Conservation (phyloP, 805 yeast species). For the Spathaspora arborariae region DNA sequence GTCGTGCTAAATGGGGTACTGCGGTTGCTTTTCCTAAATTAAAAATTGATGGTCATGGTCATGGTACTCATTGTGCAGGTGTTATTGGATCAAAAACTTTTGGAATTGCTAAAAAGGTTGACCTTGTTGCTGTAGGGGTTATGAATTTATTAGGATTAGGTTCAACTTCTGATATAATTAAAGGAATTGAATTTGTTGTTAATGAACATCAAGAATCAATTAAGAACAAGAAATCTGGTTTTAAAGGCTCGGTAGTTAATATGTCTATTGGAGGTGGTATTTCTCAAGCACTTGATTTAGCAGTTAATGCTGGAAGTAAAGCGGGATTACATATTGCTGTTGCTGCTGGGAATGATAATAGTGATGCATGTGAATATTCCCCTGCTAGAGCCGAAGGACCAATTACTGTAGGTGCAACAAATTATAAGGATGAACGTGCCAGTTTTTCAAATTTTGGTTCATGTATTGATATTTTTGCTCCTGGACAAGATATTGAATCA, state of each 20-base stretch:
- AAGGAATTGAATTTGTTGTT: slow-evolving; percentile 39
- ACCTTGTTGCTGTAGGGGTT: slow-evolving; percentile 39
- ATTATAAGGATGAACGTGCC: slow-evolving; percentile 43
- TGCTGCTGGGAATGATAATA: slow-evolving; percentile 62
- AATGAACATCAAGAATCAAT: slow-evolving; percentile 29
- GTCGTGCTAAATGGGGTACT: slow-evolving; percentile 55
- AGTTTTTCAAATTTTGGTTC: slow-evolving; percentile 52
- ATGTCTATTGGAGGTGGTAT: slow-evolving; percentile 61
- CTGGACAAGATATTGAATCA: slow-evolving; percentile 53
- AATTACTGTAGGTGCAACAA: slow-evolving; percentile 51
- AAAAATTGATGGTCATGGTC: slow-evolving; percentile 68
- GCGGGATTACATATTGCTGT: slow-evolving; percentile 59
- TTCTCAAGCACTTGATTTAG: slow-evolving; percentile 53
- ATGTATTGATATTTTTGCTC: slow-evolving; percentile 53
- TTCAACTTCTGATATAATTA: slow-evolving; percentile 38
- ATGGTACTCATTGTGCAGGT: slow-evolving; percentile 95
- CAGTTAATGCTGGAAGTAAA: slow-evolving; percentile 55
- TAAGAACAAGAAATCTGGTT: slow-evolving; percentile 31
- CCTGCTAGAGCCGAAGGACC: slow-evolving; percentile 58
- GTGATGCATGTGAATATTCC: slow-evolving; percentile 57
- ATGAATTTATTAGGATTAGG: slow-evolving; percentile 39
- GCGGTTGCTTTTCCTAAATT: slow-evolving; percentile 33
- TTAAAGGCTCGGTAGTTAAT: slow-evolving; percentile 59
- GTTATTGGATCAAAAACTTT: slow-evolving; percentile 71
- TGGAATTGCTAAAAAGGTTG: slow-evolving; percentile 73